Base-by-base conservation (phyloP, 2,329 filamentous ascomycete species). In the Dactylellina leptospora region DNA sequence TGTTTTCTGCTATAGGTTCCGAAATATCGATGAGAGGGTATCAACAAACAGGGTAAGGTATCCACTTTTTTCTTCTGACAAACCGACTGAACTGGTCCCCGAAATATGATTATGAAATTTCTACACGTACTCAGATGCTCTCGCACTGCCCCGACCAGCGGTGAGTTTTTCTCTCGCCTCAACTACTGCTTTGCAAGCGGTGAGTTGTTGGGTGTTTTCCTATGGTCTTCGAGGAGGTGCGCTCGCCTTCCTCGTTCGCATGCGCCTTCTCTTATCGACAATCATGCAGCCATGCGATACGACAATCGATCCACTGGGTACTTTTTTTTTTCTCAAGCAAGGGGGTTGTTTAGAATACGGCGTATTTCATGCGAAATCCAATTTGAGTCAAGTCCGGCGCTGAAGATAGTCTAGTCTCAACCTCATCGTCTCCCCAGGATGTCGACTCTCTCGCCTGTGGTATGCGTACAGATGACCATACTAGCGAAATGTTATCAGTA, bases 211-310 rank as follows among this genome's bases (percentile, higher is more conserved):
- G 48, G 36, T 40, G 20, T 27, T 69, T 36, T 23, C n/a, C n/a
- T n/a, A n/a, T n/a, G 63, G 55, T 54, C 54, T 60, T 47, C 30
- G 28, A 55, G 28, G 22, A 51, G 28, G 64, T 44, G 30, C 44
- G 56, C 45, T 54, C 56, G 64, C 64, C 64, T 70, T 70, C 64
- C 63, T 36, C 51, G 48, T 61, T 70, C 64, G 64, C 64, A 61
- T 70, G 64, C 53, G 58, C 64, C 55, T 70, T 48, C 64, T 61
- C 64, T 70, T 70, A 70, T 70, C 64, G 59, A 70, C 38, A 51
- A 70, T 70, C 56, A 62, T 70, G 64, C 64, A 70, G 55, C 64
- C 64, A 70, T 61, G 56, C 64, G 64, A 70, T 70, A 70, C 50
- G 64, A 70, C 64, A 70, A 70, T 70, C 64, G 56, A 70, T 61